phyloP scores from a whole-genome alignment of 192 early-diverging fungal species.

The Umbelopsis sp. region DNA sequence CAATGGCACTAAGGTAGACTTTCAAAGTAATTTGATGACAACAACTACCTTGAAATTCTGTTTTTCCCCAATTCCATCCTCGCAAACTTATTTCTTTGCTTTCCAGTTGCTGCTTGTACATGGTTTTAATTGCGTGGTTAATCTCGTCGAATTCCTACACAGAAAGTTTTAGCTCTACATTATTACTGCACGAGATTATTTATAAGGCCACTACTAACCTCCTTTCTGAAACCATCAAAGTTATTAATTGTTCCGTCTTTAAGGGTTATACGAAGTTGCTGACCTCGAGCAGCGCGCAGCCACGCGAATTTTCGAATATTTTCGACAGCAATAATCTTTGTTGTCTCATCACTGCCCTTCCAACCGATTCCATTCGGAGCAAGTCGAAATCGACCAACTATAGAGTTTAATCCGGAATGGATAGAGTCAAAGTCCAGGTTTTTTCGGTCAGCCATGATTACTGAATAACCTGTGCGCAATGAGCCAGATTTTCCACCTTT shows the following conservation, averaged over 20 bases:
- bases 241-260: slow-evolving; percentile 77
- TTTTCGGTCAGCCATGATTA: slow-evolving; percentile 45
- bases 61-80: slow-evolving; percentile 98
- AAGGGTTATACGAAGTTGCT: slow-evolving; percentile 75
- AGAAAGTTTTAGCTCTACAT: background rate
- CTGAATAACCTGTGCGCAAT: background rate
- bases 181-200: background rate
- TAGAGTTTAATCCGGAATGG: slow-evolving; percentile 50
- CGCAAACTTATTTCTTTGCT: slow-evolving; percentile 82
- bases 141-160: slow-evolving; percentile 84
- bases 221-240: slow-evolving; percentile 88
- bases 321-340: slow-evolving; percentile 58
- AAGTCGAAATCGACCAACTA: slow-evolving; percentile 50
- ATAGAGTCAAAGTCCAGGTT: slow-evolving; percentile 57
- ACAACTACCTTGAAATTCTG: slow-evolving; percentile 72
- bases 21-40: background rate
- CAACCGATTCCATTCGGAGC: slow-evolving; percentile 72
- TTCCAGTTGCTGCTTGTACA: slow-evolving; percentile 80
- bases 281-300: slow-evolving; percentile 85
- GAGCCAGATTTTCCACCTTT: background rate
- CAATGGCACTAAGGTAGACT: background rate
- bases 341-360: slow-evolving; percentile 60
- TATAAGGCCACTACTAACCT: slow-evolving; percentile 49
- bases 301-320: slow-evolving; percentile 79
- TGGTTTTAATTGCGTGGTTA: slow-evolving; percentile 63